Evolutionary conservation across 2,329 filamentous ascomycete species (phyloP), one percentile per base, ranked within the genome.

Genomic region (Paecilomyces formosus): DNA sequence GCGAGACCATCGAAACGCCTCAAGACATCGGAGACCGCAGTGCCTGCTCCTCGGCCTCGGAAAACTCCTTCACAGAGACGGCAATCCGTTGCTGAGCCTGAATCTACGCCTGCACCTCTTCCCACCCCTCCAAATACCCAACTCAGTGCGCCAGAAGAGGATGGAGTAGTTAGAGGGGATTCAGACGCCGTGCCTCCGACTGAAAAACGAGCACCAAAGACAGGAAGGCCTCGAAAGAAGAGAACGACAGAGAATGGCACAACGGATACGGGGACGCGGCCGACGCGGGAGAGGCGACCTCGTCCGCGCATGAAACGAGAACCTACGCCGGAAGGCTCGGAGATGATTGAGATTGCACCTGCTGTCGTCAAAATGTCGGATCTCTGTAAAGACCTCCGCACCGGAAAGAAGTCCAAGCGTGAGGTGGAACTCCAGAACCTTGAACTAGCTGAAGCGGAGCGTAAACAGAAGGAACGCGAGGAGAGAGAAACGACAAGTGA

Each of bases 381-480:
- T 53, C 70, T 87, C 1, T 82, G 79, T 63, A 79, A 76, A 55
- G 81, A 83, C 62, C 70, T 78, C 35, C 73, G 76, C n/a, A 77
- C 77, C 0, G 85, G 85, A 53, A 82, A 79, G 62, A 78, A 79
- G 45, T 87, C 85, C 0, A 78, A 79, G 59, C 78, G 79, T 5
- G 85, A 86, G 63, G 79, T 76, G 56, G 78, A 82, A 62, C 77
- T 88, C 72, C 79, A 80, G 8, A 77, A 78, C 57, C 79, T 86
- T 58, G 81, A 87, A 63, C 79, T 81, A 75, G 78, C 74, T 1
- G 82, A 84, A 58, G 77, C 82, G 31, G 77, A 75, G 59, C 68
- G 68, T 57, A 78, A 75, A 59, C 68, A 74, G 59, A 71, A 71
- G 57, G 71, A 72, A 53, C 70, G 70, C 51, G 71, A 75, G 56